phyloP scores from a whole-genome alignment of 164 flowering plant genomes.

The Chimonanthus salicifolius region DNA sequence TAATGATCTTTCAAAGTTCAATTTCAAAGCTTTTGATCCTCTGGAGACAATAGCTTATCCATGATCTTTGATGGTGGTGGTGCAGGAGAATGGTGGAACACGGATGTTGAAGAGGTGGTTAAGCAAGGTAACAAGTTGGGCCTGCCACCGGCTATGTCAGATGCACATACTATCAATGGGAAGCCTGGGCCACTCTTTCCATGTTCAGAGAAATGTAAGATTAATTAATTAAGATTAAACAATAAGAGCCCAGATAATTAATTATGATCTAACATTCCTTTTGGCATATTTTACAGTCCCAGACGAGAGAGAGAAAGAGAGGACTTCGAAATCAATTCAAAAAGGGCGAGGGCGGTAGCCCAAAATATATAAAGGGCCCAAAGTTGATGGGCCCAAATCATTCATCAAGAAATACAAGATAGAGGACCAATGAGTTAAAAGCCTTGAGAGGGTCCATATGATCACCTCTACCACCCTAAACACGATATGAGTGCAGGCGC shows the following conservation, averaged over 20 bases:
- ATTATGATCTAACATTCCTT: no score
- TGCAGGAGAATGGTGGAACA: slow-evolving; percentile 68
- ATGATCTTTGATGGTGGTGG: background rate
- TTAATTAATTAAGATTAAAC: background rate
- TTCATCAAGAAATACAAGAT: no score
- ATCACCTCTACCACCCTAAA: no score
- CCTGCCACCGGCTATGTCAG: slow-evolving; percentile 50
- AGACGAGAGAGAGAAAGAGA: no score
- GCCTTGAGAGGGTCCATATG: no score
- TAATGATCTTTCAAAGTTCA: background rate
- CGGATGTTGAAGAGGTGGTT: slow-evolving; percentile 39
- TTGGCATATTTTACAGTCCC: no score
- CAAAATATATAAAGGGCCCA: background rate
- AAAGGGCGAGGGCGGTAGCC: no score
- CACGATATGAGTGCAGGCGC: no score
- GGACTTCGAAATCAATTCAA: no score
- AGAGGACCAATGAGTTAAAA: no score
- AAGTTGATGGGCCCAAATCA: no score
- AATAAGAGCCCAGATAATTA: no score
- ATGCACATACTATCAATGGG: slow-evolving; percentile 67
- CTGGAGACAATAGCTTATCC: background rate
- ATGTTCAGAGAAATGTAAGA: slow-evolving; percentile 54
- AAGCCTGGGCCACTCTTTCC: slow-evolving; percentile 65
- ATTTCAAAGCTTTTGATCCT: background rate
- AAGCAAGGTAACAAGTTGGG: slow-evolving; percentile 45